phyloP scores from a whole-genome alignment of 371 early-diverging fungal species.

The Smittium mucronatum region DNA sequence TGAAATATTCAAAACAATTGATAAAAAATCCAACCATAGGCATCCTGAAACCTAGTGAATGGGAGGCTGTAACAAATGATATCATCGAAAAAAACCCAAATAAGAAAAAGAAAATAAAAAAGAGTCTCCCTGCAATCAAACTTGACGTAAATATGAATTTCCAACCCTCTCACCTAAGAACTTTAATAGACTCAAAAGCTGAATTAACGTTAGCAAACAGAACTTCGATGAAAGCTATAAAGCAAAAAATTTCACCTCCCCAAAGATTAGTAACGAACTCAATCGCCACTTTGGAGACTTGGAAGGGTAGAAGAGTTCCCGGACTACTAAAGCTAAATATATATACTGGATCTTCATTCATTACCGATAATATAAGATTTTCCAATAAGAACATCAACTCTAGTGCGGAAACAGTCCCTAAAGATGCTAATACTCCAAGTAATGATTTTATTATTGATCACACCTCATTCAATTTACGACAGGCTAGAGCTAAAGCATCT shows the following conservation, averaged over 20 bases:
- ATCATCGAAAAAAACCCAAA: background rate
- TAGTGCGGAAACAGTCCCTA: background rate
- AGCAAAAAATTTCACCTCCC: slow-evolving; percentile 11
- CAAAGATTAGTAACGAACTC: slow-evolving; percentile 6
- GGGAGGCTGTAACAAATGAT: background rate
- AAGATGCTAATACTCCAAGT: background rate
- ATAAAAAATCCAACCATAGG: background rate
- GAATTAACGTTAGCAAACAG: slow-evolving; percentile 9
- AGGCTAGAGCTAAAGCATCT: background rate
- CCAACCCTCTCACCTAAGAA: slow-evolving; percentile 5
- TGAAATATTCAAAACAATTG: background rate
- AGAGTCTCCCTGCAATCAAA: background rate
- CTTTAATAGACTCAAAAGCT: background rate
- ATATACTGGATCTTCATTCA: slow-evolving; percentile 13
- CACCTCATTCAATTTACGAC: background rate
- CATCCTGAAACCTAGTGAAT: background rate
- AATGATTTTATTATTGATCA: background rate
- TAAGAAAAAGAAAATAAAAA: background rate
- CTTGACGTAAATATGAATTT: background rate
- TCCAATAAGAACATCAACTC: background rate
- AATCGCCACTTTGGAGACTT: slow-evolving; percentile 20
- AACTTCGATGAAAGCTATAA: background rate
- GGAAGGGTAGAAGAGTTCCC: slow-evolving; percentile 30
- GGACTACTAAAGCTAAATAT: slow-evolving; percentile 20
- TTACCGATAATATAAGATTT: background rate